Conservation (phyloP, 306 rosid genomes). For the Heteromeles arbutifolia region DNA sequence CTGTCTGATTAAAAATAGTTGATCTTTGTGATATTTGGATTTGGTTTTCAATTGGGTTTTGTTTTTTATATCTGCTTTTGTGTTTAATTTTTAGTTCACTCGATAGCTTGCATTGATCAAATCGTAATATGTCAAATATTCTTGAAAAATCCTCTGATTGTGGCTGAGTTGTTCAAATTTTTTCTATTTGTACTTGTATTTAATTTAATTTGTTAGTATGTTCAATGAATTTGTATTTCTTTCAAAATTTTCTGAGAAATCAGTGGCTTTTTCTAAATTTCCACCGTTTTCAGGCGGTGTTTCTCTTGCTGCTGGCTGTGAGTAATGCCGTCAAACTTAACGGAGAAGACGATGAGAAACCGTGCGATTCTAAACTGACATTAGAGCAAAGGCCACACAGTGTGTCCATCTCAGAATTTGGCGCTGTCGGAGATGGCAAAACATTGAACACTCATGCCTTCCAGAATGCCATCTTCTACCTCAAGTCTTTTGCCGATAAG, state of each 20-base stretch:
- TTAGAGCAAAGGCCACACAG: conserved; percentile 84
- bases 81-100: neutral
- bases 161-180: neutral
- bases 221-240: neutral
- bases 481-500: conserved; percentile 93
- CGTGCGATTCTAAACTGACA: conserved; percentile 40
- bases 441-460: conserved; percentile 86
- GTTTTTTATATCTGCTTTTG: neutral
- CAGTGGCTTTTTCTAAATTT: conserved; percentile 17
- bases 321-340: conserved; percentile 48
- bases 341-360: conserved; percentile 43
- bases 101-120: conserved; percentile 4
- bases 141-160: neutral
- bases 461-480: conserved; percentile 93
- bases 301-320: conserved; percentile 65
- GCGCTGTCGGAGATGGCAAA: conserved; percentile 94
- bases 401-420: conserved; percentile 87
- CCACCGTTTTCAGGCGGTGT: conserved; percentile 51
- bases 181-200: neutral
- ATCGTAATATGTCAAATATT: neutral
- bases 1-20: neutral
- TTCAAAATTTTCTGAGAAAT: conserved; percentile 10
- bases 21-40: neutral
- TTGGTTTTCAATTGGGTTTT: neutral
- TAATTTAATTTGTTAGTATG: neutral